Percentiles rank a stretch among this genome's conserved stretches.
Conservation (phyloP, 495 filamentous ascomycete genomes). For the Tuber indicum region DNA sequence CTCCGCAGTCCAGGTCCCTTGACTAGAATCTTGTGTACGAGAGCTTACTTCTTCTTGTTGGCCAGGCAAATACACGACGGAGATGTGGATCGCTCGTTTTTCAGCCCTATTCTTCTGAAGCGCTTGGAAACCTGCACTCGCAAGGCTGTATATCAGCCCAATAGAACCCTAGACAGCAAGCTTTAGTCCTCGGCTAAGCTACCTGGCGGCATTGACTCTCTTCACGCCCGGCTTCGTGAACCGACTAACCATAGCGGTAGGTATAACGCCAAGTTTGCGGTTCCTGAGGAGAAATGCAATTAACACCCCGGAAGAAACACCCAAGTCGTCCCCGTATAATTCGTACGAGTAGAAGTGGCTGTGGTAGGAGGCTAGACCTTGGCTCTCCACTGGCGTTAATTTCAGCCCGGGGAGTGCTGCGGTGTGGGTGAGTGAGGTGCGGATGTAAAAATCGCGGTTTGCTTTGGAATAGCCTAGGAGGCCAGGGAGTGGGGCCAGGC, state of each 20-base stretch:
- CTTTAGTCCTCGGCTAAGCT: background rate
- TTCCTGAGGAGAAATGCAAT: constrained; percentile 14
- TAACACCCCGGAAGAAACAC: constrained; percentile 11
- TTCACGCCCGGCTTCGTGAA: constrained; percentile 5
- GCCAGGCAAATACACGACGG: constrained; percentile 4
- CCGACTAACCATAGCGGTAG: constrained; percentile 4
- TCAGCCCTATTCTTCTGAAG: constrained; percentile 16
- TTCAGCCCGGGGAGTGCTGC: constrained; percentile 20
- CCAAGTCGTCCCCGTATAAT: constrained; percentile 24
- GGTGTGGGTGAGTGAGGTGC: constrained; percentile 7
- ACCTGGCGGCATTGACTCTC: background rate
- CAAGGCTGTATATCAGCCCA: constrained; percentile 24
- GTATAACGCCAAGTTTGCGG: constrained; percentile 15
- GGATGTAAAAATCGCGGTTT: constrained; percentile 16
- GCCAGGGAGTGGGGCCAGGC: constrained; percentile 22
- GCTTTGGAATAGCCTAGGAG: constrained; percentile 22
- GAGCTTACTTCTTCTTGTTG: background rate
- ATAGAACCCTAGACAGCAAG: background rate
- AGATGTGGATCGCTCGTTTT: constrained; percentile 23
- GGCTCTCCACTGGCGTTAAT: constrained; percentile 14
- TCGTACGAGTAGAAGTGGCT: constrained; percentile 33
- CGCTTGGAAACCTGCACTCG: constrained; percentile 26
- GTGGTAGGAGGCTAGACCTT: constrained; percentile 32
- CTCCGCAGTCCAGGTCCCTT: background rate
- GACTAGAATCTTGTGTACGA: background rate